Conservation (phyloP, 768 basidiomycete species). For the Russula ochroleuca region DNA sequence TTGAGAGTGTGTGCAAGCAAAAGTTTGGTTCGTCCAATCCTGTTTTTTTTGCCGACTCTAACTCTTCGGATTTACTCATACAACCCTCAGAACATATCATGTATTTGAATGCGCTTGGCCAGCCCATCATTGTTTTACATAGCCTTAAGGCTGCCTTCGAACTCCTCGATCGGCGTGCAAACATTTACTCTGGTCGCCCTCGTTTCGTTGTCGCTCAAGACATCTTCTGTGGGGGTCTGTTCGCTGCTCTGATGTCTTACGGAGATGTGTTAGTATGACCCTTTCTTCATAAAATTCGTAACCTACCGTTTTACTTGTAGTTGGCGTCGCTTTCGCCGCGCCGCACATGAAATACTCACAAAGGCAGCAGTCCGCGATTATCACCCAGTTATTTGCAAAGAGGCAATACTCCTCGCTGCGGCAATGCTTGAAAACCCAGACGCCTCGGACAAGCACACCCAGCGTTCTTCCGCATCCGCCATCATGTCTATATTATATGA, state of each 20-base stretch:
- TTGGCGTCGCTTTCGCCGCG: constrained; percentile 20
- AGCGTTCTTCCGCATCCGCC: constrained; percentile 7
- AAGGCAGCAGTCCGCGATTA: constrained; percentile 4
- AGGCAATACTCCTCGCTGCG: constrained; percentile 6
- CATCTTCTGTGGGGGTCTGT: constrained; percentile 34
- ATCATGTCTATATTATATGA: neutral
- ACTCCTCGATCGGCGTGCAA: constrained; percentile 37
- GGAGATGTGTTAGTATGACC: constrained; percentile 27
- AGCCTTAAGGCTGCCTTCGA: constrained; percentile 35
- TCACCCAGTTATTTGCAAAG: constrained; percentile 6
- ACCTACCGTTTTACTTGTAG: constrained; percentile 5
- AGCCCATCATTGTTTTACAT: constrained; percentile 33
- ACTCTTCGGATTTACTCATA: neutral
- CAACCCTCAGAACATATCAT: constrained; percentile 4
- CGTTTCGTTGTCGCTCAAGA: constrained; percentile 34
- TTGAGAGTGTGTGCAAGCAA: neutral
- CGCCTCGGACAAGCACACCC: neutral
- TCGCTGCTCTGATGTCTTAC: constrained; percentile 30
- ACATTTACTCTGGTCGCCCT: constrained; percentile 32
- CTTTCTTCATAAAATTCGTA: neutral
- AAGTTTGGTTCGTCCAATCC: constrained; percentile 5
- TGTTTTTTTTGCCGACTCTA: neutral
- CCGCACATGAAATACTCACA: constrained; percentile 14
- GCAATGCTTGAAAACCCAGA: neutral
- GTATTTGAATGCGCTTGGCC: constrained; percentile 8